phyloP scores from a whole-genome alignment of 257 asterid genomes.

The Anisodus tanguticus region DNA sequence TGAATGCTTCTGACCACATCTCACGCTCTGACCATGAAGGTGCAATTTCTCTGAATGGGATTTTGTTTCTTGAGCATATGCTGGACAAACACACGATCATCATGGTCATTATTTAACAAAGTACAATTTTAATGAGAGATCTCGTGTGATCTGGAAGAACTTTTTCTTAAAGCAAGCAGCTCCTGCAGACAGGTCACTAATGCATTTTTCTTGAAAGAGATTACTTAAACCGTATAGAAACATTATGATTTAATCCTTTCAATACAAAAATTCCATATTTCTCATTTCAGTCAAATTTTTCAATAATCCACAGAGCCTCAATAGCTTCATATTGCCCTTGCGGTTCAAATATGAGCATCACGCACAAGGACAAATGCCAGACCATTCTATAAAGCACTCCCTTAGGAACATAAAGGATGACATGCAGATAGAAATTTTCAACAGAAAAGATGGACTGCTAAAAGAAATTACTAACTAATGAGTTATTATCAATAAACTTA shows the following conservation, averaged over 20 bases:
- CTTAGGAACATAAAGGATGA: background rate
- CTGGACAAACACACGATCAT: constrained; percentile 49
- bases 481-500: background rate
- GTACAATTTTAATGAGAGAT: background rate
- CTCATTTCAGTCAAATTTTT: constrained; percentile 13
- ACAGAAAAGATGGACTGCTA: background rate
- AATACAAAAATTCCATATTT: background rate
- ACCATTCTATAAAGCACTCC: constrained; percentile 11
- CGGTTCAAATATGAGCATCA: background rate
- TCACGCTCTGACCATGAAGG: constrained; percentile 85
- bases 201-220: constrained; percentile 8
- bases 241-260: constrained; percentile 1
- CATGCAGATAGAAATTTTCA: constrained; percentile 15
- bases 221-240: background rate
- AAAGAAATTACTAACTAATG: background rate
- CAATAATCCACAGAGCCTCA: background rate
- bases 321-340: constrained; percentile 8
- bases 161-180: background rate
- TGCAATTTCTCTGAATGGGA: constrained; percentile 79
- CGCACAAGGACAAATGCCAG: constrained; percentile 18
- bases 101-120: constrained; percentile 20
- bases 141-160: background rate
- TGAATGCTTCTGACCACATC: constrained; percentile 82
- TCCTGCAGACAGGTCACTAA: background rate
- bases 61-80: constrained; percentile 62